Conservation (phyloP, 345 rosid species). For the Isatis tinctoria region DNA sequence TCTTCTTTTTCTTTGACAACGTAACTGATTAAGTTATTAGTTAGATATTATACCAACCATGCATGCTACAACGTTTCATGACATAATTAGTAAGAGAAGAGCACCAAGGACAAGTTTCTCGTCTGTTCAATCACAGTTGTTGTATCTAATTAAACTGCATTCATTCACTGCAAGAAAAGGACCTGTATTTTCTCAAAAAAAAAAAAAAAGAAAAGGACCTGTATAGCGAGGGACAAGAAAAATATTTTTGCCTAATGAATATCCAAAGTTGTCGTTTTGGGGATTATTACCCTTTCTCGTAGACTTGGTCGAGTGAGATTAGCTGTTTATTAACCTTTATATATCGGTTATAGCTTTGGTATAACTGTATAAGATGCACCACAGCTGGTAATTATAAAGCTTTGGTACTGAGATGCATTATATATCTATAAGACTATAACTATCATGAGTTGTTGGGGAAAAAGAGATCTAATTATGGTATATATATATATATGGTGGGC, state of each 20-base stretch:
- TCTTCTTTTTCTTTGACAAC: not conserved
- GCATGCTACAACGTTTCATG: conserved; percentile 1
- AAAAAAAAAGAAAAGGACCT: no score
- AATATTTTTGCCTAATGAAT: not conserved
- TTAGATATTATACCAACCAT: not conserved
- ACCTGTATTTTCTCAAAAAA: no score
- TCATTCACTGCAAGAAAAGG: no score
- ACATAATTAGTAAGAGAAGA: not conserved
- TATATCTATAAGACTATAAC: not conserved
- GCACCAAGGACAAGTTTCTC: not conserved
- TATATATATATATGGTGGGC: not conserved
- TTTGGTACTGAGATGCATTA: not conserved
- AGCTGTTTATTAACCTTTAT: not conserved
- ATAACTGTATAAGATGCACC: not conserved
- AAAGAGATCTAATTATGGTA: not conserved
- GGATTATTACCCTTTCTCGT: not conserved
- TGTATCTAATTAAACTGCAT: not conserved
- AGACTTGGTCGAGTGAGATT: not conserved
- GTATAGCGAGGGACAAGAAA: no score
- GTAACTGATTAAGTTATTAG: not conserved
- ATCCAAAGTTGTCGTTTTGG: not conserved
- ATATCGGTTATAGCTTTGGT: not conserved
- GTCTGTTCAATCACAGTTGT: not conserved
- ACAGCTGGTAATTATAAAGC: not conserved
- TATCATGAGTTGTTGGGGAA: conserved; percentile 2